Percentiles rank a stretch among this genome's conserved stretches.
phyloP scores from a whole-genome alignment of 1,284 basidiomycete genomes.

The Microbotryomycetes sp. region DNA sequence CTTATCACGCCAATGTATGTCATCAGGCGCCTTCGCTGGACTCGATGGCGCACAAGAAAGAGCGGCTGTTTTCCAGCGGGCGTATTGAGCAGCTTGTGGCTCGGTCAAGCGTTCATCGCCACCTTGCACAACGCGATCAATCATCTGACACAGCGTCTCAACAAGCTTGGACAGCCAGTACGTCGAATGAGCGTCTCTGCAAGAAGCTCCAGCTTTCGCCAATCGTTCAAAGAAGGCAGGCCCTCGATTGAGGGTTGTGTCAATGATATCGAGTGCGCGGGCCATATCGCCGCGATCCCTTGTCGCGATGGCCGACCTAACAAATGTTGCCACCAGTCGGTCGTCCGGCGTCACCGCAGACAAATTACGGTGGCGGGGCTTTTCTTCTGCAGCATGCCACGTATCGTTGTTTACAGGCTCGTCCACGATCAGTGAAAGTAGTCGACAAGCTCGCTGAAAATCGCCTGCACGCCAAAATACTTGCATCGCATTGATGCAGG shows the following conservation, averaged over 20 bases:
- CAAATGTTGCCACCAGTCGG: slow-evolving; percentile 2
- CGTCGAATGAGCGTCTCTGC: not conserved
- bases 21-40: too few relatives aligned
- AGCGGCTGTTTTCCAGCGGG: too few relatives aligned
- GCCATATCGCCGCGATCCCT: slow-evolving; percentile 3
- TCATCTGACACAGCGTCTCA: not conserved
- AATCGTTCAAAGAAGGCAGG: not conserved
- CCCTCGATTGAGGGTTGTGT: not conserved
- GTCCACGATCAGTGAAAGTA: slow-evolving; percentile 8
- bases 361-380: not conserved
- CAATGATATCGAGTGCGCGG: slow-evolving; percentile 4
- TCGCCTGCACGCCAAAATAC: slow-evolving; percentile 6
- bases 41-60: too few relatives aligned
- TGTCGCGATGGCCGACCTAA: slow-evolving; percentile 8
- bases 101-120: not conserved
- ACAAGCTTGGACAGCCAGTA: slow-evolving; percentile 7
- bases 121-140: not conserved
- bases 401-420: not conserved
- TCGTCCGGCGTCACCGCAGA: not conserved
- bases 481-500: slow-evolving; percentile 12
- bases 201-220: not conserved
- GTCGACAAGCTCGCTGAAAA: slow-evolving; percentile 3
- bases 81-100: too few relatives aligned
- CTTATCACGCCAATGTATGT: too few relatives aligned
- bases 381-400: not conserved